Base-by-base conservation (phyloP, 108 stramenopile genomes). In the Cyclotella sp. region DNA sequence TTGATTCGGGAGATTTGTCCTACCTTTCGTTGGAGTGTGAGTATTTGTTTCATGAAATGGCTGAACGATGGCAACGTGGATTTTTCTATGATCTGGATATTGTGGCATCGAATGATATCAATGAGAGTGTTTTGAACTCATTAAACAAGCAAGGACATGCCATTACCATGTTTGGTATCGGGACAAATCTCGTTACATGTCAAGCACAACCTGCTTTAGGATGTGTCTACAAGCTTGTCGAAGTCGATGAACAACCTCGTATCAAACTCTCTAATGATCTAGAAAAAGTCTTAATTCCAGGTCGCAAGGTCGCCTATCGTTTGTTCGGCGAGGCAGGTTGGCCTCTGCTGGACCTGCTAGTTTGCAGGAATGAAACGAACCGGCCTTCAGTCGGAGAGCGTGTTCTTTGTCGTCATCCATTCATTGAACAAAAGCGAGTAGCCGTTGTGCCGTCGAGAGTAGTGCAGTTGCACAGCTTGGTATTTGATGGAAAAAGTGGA, bases 141-240 rank as follows among this genome's bases (percentile, higher is more conserved):
- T 76, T 98, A 13, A 80, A 82, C 42, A 74, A 88, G 71, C 85
- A 97, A 67, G 92, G 90, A 7, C 98, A 99, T 84, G 88, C 86
- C 43, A 95, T 99, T 57, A 97, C 97, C 47, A 72, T 93, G n/a
- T 99, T 91, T 81, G 99, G 98, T n/a, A 97, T 99, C 52, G 99
- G 99, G 8, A 97, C 97, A 10, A 84, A 92, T 65, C 86, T 99
- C n/a, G 99, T 99, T 39, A 99, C 99, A 5, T 99, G 99, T 77
- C 98, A 98, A 85, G 87, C 89, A 15, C 98, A 99, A 73, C 99
- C 99, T 12, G 98, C 99, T n/a, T 85, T 99, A 7, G 99, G 99
- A 18, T 97, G 98, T 67, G 98, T 99, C 13, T 98, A 95, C 90
- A 98, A 98, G 82, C 88, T 97, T 26, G 97, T 97, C 28, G 91